Conservation (phyloP, 306 rosid species). For the Sicyos baderoa region DNA sequence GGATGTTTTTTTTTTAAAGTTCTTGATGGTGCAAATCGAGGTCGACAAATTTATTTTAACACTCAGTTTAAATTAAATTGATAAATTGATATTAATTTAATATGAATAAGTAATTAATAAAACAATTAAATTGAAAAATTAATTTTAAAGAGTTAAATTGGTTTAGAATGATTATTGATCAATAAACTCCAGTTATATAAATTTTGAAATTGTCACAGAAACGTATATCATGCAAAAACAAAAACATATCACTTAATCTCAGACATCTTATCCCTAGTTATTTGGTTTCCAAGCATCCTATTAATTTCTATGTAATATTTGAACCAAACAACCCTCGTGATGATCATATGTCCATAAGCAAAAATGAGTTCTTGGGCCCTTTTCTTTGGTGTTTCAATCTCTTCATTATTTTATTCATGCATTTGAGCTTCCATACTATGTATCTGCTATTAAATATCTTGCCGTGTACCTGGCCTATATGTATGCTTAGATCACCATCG, state of each 20-base stretch:
- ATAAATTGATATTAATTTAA: background rate
- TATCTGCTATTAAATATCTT: conserved; percentile 10
- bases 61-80: background rate
- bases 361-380: background rate
- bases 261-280: conserved; percentile 1
- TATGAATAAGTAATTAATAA: background rate
- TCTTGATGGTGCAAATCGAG: background rate
- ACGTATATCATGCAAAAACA: background rate
- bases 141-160: background rate
- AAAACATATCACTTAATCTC: background rate
- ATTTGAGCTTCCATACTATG: background rate
- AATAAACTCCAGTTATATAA: background rate
- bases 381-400: conserved; percentile 1
- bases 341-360: background rate
- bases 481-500: conserved; percentile 67
- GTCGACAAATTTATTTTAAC: background rate
- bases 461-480: conserved; percentile 20
- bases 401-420: conserved; percentile 12
- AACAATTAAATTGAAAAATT: background rate
- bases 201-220: background rate
- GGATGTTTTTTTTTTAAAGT: background rate
- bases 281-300: conserved; percentile 10
- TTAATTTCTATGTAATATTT: background rate
- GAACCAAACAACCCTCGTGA: background rate
- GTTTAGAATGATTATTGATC: background rate